These are phyloP conservation scores for Podochytrium sp. DNA, from an alignment of 192 early-diverging fungal genomes.

Conservation along the genomic window DNA sequence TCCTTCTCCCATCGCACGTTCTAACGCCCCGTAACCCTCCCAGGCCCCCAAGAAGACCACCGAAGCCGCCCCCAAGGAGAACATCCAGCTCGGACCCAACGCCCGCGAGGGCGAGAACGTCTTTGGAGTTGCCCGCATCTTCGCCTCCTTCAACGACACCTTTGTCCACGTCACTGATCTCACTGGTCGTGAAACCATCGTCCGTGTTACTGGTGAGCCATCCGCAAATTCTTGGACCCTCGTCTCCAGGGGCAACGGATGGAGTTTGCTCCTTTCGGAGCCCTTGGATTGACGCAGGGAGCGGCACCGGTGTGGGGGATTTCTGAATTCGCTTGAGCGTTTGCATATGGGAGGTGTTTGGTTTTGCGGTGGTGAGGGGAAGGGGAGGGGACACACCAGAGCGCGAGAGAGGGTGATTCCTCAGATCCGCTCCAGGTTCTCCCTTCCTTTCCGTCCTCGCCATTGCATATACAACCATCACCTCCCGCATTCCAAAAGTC, in stretches of 20 bases:
- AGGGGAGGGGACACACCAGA: neutral
- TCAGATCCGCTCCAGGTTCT: constrained; percentile 1
- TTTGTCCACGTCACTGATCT: constrained; percentile 99
- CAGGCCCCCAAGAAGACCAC: constrained; percentile 70
- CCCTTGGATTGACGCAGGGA: constrained; percentile 5
- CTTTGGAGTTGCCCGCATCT: constrained; percentile 99
- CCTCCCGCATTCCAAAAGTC: constrained; percentile 35
- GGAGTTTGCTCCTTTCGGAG: neutral
- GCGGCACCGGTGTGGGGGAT: constrained; percentile 16
- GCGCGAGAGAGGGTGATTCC: neutral
- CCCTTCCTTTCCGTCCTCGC: neutral
- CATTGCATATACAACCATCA: too few species aligned
- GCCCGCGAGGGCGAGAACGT: constrained; percentile 97
- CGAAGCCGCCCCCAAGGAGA: constrained; percentile 73
- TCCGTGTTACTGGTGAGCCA: constrained; percentile 92
- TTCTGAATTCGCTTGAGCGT: neutral
- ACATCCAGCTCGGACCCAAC: constrained; percentile 94
- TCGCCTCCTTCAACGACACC: constrained; percentile 99
- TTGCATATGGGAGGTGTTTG: too few species aligned
- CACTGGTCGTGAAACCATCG: constrained; percentile 98
- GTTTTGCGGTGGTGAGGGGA: neutral
- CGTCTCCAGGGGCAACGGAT: neutral
- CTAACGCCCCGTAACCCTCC: neutral
- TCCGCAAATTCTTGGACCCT: neutral
- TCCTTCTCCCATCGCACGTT: neutral